Conservation (phyloP, 768 basidiomycete species). For the Lactarius sp. region DNA sequence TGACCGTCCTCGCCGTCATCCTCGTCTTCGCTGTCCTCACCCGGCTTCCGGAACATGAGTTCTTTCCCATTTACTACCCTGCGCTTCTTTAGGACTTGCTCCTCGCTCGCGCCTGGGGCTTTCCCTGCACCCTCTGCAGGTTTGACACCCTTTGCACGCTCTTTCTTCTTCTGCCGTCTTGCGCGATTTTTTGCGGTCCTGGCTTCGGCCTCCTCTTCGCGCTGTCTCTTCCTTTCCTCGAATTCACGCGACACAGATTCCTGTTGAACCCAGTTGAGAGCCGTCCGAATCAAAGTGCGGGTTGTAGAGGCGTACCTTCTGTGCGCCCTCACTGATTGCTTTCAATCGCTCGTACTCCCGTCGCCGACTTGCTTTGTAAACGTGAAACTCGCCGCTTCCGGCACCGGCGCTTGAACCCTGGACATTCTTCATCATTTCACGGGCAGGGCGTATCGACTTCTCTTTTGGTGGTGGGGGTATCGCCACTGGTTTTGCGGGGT, state of each 20-base stretch:
- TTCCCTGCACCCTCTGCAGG: slow-evolving; percentile 29
- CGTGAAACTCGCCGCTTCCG: slow-evolving; percentile 96
- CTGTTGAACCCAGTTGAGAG: slow-evolving; percentile 36
- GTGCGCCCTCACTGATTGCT: slow-evolving; percentile 76
- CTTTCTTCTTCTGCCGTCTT: slow-evolving; percentile 91
- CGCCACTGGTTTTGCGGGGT: slow-evolving; percentile 77
- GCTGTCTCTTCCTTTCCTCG: slow-evolving; percentile 63
- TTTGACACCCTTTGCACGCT: slow-evolving; percentile 45
- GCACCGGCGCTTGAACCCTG: slow-evolving; percentile 97
- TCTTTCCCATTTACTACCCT: slow-evolving; percentile 76
- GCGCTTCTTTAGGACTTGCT: slow-evolving; percentile 66
- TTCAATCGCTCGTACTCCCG: slow-evolving; percentile 94
- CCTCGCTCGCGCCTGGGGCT: slow-evolving; percentile 29
- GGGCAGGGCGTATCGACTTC: slow-evolving; percentile 71
- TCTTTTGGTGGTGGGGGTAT: slow-evolving; percentile 80
- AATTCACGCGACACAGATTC: slow-evolving; percentile 71
- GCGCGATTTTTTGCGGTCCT: slow-evolving; percentile 96
- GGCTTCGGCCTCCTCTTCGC: slow-evolving; percentile 66
- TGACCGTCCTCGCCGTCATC: slow-evolving; percentile 27
- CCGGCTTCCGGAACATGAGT: slow-evolving; percentile 51
- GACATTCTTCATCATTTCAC: slow-evolving; percentile 99
- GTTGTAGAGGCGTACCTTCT: slow-evolving; percentile 51
- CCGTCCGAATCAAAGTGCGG: background rate
- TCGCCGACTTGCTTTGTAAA: slow-evolving; percentile 92
- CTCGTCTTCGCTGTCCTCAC: slow-evolving; percentile 45